A percentile compares a stretch with the other conserved stretches of the same genome.
Conservation (phyloP, 495 filamentous ascomycete genomes). For the Schizothecium vesticola region DNA sequence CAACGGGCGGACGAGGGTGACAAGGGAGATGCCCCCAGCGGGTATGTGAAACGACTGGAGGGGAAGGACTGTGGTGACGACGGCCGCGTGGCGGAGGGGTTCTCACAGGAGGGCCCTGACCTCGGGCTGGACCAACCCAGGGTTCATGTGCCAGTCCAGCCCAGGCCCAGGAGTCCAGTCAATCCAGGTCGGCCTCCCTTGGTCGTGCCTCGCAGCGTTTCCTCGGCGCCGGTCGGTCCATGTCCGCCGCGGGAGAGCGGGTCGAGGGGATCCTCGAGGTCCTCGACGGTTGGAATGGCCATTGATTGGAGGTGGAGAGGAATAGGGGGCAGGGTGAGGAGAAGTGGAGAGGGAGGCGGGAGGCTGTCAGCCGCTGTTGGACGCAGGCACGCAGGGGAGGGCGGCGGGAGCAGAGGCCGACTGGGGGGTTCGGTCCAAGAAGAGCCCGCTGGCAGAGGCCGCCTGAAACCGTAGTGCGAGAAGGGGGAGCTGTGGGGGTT, state of each 20-base stretch:
- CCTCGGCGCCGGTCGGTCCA: neutral
- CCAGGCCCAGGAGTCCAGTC: neutral
- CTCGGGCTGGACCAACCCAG: neutral
- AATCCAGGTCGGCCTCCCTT: no score
- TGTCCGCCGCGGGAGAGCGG: neutral
- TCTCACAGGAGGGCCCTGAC: neutral
- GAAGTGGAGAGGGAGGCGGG: no score
- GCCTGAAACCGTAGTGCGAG: constrained; percentile 28
- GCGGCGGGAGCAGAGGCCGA: neutral
- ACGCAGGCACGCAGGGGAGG: neutral
- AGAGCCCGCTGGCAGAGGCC: neutral
- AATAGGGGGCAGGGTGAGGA: neutral
- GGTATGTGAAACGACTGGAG: constrained; percentile 29
- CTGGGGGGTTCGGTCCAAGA: constrained; percentile 1
- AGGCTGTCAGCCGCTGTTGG: neutral
- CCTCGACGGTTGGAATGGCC: neutral
- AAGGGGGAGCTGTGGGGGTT: neutral
- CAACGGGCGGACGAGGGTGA: neutral
- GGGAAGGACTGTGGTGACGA: constrained; percentile 9
- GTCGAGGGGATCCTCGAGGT: neutral
- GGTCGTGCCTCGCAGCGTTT: no score
- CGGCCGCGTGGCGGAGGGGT: constrained; percentile 7
- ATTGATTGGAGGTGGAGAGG: neutral
- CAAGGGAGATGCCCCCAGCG: constrained; percentile 18
- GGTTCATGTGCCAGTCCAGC: neutral